Evolutionary conservation across 148 eudicot species (phyloP).

Genomic region (Vaccinium myrtillus): DNA sequence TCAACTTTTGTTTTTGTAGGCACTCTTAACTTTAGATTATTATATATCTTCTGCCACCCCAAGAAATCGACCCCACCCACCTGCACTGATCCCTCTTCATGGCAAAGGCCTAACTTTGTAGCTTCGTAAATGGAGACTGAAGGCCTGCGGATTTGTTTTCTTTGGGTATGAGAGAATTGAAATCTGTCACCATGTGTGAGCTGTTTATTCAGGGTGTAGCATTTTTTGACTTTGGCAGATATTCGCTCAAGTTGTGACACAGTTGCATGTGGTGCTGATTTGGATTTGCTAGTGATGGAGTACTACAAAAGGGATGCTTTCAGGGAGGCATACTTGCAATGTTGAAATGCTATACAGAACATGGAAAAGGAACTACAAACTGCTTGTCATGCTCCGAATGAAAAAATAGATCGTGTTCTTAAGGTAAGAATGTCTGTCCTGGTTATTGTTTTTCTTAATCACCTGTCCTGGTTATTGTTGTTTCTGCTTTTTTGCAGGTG

Average conservation of each 20-base stretch:
- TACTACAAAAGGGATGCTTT: conserved; percentile 81
- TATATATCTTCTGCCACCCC: not conserved
- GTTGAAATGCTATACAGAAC: conserved; percentile 70
- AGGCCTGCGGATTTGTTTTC: not conserved
- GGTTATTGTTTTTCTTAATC: too few relatives aligned
- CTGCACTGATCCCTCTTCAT: not conserved
- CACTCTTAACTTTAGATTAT: not conserved
- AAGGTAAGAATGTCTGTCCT: conserved; percentile 39
- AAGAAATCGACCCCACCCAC: not conserved
- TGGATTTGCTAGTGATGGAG: conserved; percentile 34
- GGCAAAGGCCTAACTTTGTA: not conserved
- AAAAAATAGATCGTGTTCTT: conserved; percentile 66
- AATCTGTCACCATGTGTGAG: not conserved
- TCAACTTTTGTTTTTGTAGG: too few relatives aligned
- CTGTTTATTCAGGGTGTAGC: not conserved
- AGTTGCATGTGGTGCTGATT: conserved; percentile 16
- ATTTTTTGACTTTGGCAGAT: not conserved
- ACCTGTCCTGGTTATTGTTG: not conserved
- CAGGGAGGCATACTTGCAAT: conserved; percentile 83
- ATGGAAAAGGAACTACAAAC: conserved; percentile 88
- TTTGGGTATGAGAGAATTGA: not conserved
- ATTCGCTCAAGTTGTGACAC: not conserved
- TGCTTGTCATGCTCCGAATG: conserved; percentile 77
- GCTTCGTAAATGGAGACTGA: not conserved
- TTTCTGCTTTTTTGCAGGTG: not conserved